Base-by-base conservation (phyloP, 371 early-diverging fungal genomes). In the Haplosporangium sp. region DNA sequence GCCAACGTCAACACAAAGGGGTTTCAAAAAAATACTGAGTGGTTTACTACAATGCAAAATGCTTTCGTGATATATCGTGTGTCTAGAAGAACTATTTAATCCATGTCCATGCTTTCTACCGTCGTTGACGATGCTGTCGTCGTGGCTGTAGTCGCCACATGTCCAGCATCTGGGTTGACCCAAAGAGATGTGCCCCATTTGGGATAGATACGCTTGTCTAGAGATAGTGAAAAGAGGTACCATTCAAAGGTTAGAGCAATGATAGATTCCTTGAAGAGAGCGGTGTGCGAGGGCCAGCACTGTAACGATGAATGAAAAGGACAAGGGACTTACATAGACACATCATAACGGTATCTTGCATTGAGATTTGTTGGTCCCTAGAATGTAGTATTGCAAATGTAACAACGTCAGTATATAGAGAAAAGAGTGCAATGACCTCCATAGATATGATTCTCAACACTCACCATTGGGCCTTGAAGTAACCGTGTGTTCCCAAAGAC, bases 401-500 rank as follows among this genome's bases (percentile, higher is more conserved):
- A 23, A 36, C 18, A 12, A 23, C 6, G 9, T 50, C 2, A 43
- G 13, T 60, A 14, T 29, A 11, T 12, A 38, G 40, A 20, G 52
- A 6, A 12, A 21, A 52, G 20, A 52, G 23, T 40, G 23, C 42
- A 52, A 82, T 96, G 96, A 51, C 89, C 81, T 80, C 10, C 6
- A 51, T 10, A 37, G 9, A 61, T 1, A 12, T 37, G 23, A 48
- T 9, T 6, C 18, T 8, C 16, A 46, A 46, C 14, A 18, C 59
- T 52, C 37, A 59, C 67, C 69, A 75, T 45, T 75, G 76, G 5
- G 96, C 96, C 84, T 98, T 98, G 96, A 96, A 97, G 82, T 96
- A 95, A 23, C 99, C 99, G 69, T 97, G 97, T n/a, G 97, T 98
- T 67, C 99, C 99, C 53, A 98, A 81, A 40, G 93, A 91, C 69